Evolutionary conservation across 768 basidiomycete genomes (phyloP), one percentile per base, ranked within the genome.

Genomic region (Boletus reticuloceps): DNA sequence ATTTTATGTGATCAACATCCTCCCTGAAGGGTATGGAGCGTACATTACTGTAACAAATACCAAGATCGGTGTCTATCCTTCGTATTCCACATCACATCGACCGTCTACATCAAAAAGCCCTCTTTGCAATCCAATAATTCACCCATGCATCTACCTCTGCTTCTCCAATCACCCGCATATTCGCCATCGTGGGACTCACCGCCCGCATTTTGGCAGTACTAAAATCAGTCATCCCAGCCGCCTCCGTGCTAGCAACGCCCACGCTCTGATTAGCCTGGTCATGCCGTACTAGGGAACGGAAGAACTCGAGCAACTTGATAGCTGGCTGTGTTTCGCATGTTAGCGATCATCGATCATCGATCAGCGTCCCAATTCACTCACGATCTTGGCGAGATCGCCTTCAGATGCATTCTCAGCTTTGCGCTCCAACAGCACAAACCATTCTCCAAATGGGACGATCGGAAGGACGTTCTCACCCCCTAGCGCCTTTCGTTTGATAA

Each of bases 261-360:
- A 4, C 1, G 0, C 10, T 16, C 17, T 55, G 54, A 6, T 41
- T 29, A 1, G 53, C 55, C 11, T 54, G 19, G 41, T 74, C 66
- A 6, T 56, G 62, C 0, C 37, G 43, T 5, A 62, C 50, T 50
- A 70, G 47, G 16, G 19, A 29, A 8, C 67, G 71, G 62, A 72
- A 70, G 51, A 70, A 74, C 40, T 68, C 66, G 19, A 75, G 58
- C 3, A 75, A 44, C 50, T 75, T 73, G 50, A 73, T 64, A 1
- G 65, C 73, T n/a, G 74, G 74, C 73, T 74, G 16, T 36, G 9
- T 20, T 8, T 13, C 31, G 12, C 5, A 8, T n/a, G 8, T 39
- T 8, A 39, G 14, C 8, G 27, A 29, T 29, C 27, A 29, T 9
- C 38, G 14, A 8, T 16, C 12, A 39, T n/a, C 14, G 4, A 6